Evolutionary conservation across 1,284 basidiomycete genomes (phyloP).

Genomic region (Rugosomyces carneus): DNA sequence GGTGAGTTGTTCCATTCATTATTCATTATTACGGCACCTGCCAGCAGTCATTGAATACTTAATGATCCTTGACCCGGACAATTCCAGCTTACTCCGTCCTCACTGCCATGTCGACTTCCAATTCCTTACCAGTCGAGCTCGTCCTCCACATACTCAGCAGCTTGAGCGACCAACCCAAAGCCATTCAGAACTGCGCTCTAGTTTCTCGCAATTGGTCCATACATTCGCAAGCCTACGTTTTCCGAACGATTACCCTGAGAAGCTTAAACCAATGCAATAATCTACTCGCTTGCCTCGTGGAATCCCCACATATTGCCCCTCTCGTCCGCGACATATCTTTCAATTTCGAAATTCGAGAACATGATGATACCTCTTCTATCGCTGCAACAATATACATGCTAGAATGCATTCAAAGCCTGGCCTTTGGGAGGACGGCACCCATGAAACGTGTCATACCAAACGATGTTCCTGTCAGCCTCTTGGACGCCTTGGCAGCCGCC

Average conservation of each 20-base stretch:
- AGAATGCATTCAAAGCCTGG: slow-evolving; percentile 2
- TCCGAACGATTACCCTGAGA: slow-evolving; percentile 1
- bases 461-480: background rate
- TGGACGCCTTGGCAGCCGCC: background rate
- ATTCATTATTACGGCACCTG: background rate
- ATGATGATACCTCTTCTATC: background rate
- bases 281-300: slow-evolving; percentile 1
- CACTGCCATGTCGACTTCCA: background rate
- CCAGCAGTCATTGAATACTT: background rate
- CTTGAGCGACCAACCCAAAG: slow-evolving; percentile 1
- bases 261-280: slow-evolving; percentile 3
- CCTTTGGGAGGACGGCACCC: background rate
- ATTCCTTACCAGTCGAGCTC: slow-evolving; percentile 4
- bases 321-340: slow-evolving; percentile 5
- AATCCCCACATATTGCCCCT: background rate
- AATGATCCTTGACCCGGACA: background rate
- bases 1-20: background rate
- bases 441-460: background rate
- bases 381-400: background rate
- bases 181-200: slow-evolving; percentile 7
- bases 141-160: slow-evolving; percentile 4
- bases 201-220: slow-evolving; percentile 6
- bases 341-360: background rate
- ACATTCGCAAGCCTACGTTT: slow-evolving; percentile 7
- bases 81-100: background rate